Conservation (phyloP, 805 yeast genomes). For the Candida odintsovae region DNA sequence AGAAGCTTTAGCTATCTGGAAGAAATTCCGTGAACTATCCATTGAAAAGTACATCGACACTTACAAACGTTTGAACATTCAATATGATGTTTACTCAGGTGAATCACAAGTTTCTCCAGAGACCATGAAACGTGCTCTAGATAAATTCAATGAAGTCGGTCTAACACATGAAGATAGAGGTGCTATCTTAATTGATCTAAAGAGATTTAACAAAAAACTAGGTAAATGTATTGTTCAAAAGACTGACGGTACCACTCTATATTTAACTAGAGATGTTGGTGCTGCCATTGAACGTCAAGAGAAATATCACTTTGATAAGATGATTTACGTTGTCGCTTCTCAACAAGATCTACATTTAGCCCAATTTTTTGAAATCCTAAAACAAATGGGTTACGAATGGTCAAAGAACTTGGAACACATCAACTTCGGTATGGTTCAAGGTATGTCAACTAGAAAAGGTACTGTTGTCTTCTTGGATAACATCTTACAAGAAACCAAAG, state of each 20-base stretch:
- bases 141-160: constrained; percentile 57
- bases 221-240: constrained; percentile 92
- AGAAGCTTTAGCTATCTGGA: constrained; percentile 73
- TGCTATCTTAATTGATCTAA: constrained; percentile 81
- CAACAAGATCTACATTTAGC: constrained; percentile 95
- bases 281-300: constrained; percentile 91
- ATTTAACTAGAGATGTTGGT: constrained; percentile 94
- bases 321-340: constrained; percentile 92
- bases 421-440: constrained; percentile 96
- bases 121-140: constrained; percentile 59
- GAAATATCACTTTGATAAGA: constrained; percentile 81
- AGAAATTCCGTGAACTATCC: constrained; percentile 82
- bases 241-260: constrained; percentile 91
- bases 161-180: constrained; percentile 85
- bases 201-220: constrained; percentile 79
- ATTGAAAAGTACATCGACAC: constrained; percentile 82
- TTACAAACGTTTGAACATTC: constrained; percentile 86
- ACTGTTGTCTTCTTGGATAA: constrained; percentile 96
- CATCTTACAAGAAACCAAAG: constrained; percentile 88
- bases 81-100: constrained; percentile 86
- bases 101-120: constrained; percentile 88
- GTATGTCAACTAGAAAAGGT: constrained; percentile 98
- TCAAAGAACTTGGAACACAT: constrained; percentile 74
- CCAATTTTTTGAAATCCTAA: constrained; percentile 90
- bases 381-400: constrained; percentile 88